Percentiles rank a stretch among this genome's conserved stretches.
Conservation (phyloP, 805 yeast genomes). For the Monosporozyma servazzii region DNA sequence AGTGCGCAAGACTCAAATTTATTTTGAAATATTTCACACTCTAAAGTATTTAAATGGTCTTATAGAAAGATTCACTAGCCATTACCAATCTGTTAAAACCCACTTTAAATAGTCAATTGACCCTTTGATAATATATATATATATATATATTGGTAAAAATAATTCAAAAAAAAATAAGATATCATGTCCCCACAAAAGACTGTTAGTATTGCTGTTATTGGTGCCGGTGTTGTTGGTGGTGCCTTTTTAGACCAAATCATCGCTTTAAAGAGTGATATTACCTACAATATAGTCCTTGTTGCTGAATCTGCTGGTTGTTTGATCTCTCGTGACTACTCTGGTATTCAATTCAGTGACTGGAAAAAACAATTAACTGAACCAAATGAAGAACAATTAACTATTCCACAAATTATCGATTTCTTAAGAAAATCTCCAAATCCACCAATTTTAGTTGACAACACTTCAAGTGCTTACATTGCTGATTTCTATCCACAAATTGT, state of each 20-base stretch:
- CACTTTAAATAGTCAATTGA: neutral
- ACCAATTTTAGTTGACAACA: slow-evolving; percentile 84
- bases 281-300: slow-evolving; percentile 69
- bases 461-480: slow-evolving; percentile 76
- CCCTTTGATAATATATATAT: neutral
- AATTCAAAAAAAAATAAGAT: neutral
- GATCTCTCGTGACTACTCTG: slow-evolving; percentile 57
- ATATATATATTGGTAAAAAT: neutral
- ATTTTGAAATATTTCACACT: neutral
- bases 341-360: slow-evolving; percentile 55
- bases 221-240: slow-evolving; percentile 93
- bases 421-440: slow-evolving; percentile 63
- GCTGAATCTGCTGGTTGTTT: slow-evolving; percentile 69
- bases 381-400: slow-evolving; percentile 38
- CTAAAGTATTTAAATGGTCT: neutral
- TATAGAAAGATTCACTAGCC: neutral
- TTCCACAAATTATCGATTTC: slow-evolving; percentile 50
- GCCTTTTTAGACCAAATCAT: slow-evolving; percentile 79
- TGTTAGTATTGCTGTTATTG: slow-evolving; percentile 65
- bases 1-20: too few relatives aligned
- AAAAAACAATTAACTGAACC: slow-evolving; percentile 38
- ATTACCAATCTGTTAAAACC: neutral
- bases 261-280: slow-evolving; percentile 48
- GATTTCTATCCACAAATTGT: slow-evolving; percentile 67
- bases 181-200: slow-evolving; percentile 36